Base-by-base conservation (phyloP, 345 rosid genomes). In the Salix dunnii region DNA sequence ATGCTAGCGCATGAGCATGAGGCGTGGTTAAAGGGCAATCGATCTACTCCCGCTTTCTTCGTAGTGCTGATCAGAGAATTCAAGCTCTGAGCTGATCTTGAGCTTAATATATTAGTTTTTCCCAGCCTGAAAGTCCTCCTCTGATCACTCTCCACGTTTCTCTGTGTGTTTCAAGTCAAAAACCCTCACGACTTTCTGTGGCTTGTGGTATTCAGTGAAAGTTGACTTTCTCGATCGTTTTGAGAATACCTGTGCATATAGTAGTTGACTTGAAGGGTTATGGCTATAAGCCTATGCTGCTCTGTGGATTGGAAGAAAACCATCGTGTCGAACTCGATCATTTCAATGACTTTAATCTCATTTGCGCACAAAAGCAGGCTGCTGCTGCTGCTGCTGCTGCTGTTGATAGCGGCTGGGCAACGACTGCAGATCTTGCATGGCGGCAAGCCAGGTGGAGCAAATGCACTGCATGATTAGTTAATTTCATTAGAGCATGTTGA, bases 131-230 rank as follows among this genome's bases (percentile, higher is more conserved):
- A 10, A 10, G 43, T 10, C 43, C 43, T 40, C 43, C 4, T 33
- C 36, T 0, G 36, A 33, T 33, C 36, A 0, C 36, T 33, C 36
- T 33, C 36, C 36, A 33, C 36, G 36, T 33, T 4, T 33, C 36
- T 33, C 36, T 33, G 6, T 33, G 36, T 33, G 36, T 33, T 33
- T 33, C 36, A 33, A 33, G 36, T 33, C 36, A 33, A 33, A 5
- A 6, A 33, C 5, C 36, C 36, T 40, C 43, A 10, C 81, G 55
- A 72, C 81, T 28, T 72, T 78, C 42, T 46, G 27, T 65, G 72
- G 79, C 67, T 68, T 9, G 27, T 68, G 30, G 79, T n/a, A 60
- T 74, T 30, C 28, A 68, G 43, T 55, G 68, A 42, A n/a, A 36
- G 35, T 33, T 5, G 36, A 33, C 36, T 33, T 33, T 5, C 1